These are phyloP conservation scores for Aschersonia sp. DNA, from an alignment of 2,329 filamentous ascomycete genomes.

Conservation along the genomic window DNA sequence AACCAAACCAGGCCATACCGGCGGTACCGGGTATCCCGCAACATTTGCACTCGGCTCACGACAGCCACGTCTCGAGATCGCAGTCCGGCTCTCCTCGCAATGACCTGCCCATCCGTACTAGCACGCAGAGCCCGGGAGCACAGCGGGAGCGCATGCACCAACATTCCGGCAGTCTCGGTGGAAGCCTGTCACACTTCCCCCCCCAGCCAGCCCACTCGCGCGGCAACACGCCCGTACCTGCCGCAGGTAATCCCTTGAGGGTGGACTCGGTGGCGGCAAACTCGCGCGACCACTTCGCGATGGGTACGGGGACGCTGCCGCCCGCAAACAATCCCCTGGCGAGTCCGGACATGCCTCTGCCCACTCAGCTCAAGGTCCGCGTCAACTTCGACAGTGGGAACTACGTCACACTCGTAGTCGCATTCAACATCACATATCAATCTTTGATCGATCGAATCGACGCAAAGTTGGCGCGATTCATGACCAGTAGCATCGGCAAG, in stretches of 20 bases:
- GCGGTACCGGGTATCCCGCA: conserved; percentile 64
- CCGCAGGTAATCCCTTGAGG: conserved; percentile 19
- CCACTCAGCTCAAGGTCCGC: conserved; percentile 83
- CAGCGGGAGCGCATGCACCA: conserved; percentile 46
- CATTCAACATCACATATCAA: conserved; percentile 88
- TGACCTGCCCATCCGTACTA: conserved; percentile 51
- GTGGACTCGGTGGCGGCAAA: conserved; percentile 23
- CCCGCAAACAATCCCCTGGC: conserved; percentile 15
- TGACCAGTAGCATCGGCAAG: conserved; percentile 67
- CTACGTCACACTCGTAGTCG: conserved; percentile 90
- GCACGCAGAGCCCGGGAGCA: conserved; percentile 55
- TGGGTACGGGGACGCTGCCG: conserved; percentile 19
- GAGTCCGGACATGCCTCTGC: conserved; percentile 37
- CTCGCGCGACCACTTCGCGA: conserved; percentile 30
- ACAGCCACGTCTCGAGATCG: conserved; percentile 57
- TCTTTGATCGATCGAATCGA: conserved; percentile 92
- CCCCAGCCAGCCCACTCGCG: conserved; percentile 37
- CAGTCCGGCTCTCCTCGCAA: conserved; percentile 68
- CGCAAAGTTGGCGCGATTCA: conserved; percentile 80
- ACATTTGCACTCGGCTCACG: conserved; percentile 47
- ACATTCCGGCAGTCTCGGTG: conserved; percentile 32
- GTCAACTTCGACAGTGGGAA: conserved; percentile 78
- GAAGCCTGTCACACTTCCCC: conserved; percentile 41
- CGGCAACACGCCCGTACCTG: conserved; percentile 26
- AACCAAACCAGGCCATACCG: conserved; percentile 44